Evolutionary conservation across 352 stramenopile genomes (phyloP).

Genomic region (Phytophthora citrophthora): DNA sequence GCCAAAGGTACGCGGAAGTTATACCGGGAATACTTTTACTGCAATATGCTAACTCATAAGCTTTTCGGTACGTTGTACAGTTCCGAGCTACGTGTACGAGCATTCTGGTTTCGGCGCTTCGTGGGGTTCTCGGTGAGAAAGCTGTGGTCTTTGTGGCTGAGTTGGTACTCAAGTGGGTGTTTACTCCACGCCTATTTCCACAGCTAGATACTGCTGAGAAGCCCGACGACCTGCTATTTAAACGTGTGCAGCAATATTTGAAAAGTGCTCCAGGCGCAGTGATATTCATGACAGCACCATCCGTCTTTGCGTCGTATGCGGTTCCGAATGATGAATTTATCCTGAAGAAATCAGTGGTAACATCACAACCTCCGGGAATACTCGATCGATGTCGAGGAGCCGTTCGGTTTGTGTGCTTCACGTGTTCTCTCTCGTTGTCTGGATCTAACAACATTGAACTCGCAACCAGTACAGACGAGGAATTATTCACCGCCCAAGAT

Average conservation of each 20-base stretch:
- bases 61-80: constrained; percentile 14
- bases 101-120: constrained; percentile 49
- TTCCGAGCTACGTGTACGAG: constrained; percentile 26
- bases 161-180: constrained; percentile 66
- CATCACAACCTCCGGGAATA: constrained; percentile 45
- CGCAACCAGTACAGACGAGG: constrained; percentile 13
- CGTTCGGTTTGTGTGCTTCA: constrained; percentile 55
- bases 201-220: background rate
- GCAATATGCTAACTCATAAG: no score
- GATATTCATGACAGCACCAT: constrained; percentile 41
- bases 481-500: constrained; percentile 37
- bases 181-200: constrained; percentile 10
- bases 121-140: constrained; percentile 41
- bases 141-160: constrained; percentile 35
- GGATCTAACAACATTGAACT: constrained; percentile 54
- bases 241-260: constrained; percentile 41
- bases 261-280: constrained; percentile 41
- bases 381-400: constrained; percentile 6
- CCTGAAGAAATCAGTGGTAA: constrained; percentile 55
- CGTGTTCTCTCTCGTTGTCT: constrained; percentile 37
- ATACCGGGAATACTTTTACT: no score
- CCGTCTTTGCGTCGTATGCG: constrained; percentile 43
- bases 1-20: constrained; percentile 8
- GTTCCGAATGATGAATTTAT: constrained; percentile 55
- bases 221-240: constrained; percentile 25